Evolutionary conservation across 2,329 filamentous ascomycete genomes (phyloP).

Genomic region (Sporothrix phasma): DNA sequence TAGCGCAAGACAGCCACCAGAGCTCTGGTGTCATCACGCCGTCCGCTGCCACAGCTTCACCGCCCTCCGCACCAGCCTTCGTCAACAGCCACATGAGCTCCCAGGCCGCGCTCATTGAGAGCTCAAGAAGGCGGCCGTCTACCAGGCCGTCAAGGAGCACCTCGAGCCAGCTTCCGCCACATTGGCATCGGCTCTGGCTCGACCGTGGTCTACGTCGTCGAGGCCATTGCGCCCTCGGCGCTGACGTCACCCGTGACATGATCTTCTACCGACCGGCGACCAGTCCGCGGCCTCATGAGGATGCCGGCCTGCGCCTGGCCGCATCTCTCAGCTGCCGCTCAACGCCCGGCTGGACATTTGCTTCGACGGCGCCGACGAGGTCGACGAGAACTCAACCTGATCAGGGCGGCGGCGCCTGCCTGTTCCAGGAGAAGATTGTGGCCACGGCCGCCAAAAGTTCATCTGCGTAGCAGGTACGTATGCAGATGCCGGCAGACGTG

Average conservation of each 20-base stretch:
- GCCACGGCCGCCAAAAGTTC: conserved; percentile 76
- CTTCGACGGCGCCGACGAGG: conserved; percentile 95
- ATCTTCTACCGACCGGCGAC: conserved; percentile 83
- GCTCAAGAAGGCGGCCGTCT: conserved; percentile 64
- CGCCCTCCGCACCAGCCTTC: background rate
- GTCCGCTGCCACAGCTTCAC: background rate
- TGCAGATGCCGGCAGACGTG: no score
- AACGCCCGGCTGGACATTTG: conserved; percentile 65
- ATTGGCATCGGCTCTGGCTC: conserved; percentile 75
- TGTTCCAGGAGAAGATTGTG: conserved; percentile 96
- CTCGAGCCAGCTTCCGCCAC: conserved; percentile 51
- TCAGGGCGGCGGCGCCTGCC: conserved; percentile 93
- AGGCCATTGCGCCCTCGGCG: conserved; percentile 60
- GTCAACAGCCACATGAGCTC: background rate
- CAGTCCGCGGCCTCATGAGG: conserved; percentile 84
- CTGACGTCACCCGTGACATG: conserved; percentile 50
- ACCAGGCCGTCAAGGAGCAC: conserved; percentile 63
- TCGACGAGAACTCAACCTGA: conserved; percentile 92
- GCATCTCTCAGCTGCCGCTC: conserved; percentile 61
- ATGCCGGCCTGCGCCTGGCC: conserved; percentile 65
- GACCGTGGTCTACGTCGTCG: conserved; percentile 76
- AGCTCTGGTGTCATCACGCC: background rate
- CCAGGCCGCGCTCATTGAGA: conserved; percentile 44
- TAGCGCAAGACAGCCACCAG: conserved; percentile 2
- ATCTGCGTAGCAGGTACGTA: conserved; percentile 47